Conservation (phyloP, 164 flowering plant genomes). For the Magnolia kwangsiensis region DNA sequence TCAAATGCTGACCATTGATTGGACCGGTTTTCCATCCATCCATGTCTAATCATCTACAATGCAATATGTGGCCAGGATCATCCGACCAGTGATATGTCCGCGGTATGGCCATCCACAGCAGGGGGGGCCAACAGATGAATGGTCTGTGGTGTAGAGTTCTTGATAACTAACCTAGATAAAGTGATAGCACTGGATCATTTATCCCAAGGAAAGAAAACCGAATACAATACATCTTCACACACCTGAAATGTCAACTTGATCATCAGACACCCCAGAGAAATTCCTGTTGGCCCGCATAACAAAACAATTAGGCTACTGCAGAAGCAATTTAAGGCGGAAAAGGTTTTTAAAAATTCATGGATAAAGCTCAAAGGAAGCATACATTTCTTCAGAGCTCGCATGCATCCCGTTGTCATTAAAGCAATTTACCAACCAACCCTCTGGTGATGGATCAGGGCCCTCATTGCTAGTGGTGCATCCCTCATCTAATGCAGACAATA, state of each 20-base stretch:
- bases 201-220: neutral
- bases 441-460: conserved; percentile 54
- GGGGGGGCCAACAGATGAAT: neutral
- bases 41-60: too few species aligned
- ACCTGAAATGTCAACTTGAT: conserved; percentile 67
- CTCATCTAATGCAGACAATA: conserved; percentile 29
- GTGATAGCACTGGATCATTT: neutral
- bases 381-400: conserved; percentile 54
- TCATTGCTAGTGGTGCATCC: conserved; percentile 38
- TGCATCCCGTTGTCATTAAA: conserved; percentile 58
- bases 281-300: conserved; percentile 34
- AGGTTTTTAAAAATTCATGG: neutral
- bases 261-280: conserved; percentile 40
- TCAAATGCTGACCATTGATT: too few species aligned
- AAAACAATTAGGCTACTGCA: neutral
- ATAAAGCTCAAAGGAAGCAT: conserved; percentile 19
- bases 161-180: neutral
- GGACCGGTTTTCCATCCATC: too few species aligned
- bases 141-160: neutral
- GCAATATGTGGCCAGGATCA: neutral
- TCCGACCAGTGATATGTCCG: neutral
- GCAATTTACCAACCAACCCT: conserved; percentile 74
- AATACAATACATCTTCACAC: conserved; percentile 12
- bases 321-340: conserved; percentile 6
- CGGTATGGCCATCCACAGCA: neutral